phyloP scores from a whole-genome alignment of 2,329 filamentous ascomycete genomes.

The Aspergillus oerlinghausenensis region DNA sequence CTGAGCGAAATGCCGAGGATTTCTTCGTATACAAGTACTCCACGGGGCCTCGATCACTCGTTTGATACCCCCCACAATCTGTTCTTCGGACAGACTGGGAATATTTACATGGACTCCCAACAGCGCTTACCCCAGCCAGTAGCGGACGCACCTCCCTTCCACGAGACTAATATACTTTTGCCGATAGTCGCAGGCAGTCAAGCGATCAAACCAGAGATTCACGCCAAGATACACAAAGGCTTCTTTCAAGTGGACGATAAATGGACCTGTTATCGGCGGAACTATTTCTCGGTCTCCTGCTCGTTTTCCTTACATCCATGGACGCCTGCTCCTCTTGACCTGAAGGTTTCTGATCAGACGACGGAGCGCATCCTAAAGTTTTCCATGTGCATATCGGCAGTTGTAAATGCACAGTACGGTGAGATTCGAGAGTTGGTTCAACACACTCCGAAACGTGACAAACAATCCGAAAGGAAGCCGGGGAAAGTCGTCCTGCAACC shows the following conservation, averaged over 20 bases:
- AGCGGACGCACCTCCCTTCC: constrained; percentile 41
- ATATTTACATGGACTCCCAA: constrained; percentile 21
- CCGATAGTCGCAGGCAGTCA: constrained; percentile 32
- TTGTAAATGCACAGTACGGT: constrained; percentile 69
- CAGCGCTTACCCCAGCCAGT: constrained; percentile 26
- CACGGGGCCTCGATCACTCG: constrained; percentile 28
- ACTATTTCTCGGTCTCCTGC: constrained; percentile 84
- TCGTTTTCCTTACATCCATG: constrained; percentile 68
- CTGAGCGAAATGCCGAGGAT: constrained; percentile 32
- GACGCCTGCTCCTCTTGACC: constrained; percentile 53
- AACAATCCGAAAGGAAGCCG: constrained; percentile 73
- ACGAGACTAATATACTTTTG: constrained; percentile 35
- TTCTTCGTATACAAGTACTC: constrained; percentile 30
- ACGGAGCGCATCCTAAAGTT: constrained; percentile 64
- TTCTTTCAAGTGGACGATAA: constrained; percentile 77
- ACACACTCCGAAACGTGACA: constrained; percentile 87
- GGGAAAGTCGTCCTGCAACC: constrained; percentile 64
- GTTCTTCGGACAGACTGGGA: constrained; percentile 25
- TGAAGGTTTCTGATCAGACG: constrained; percentile 44
- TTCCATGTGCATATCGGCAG: constrained; percentile 78
- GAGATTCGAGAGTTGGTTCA: constrained; percentile 82
- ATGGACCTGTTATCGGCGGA: constrained; percentile 89
- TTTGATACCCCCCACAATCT: constrained; percentile 27
- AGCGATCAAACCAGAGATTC: constrained; percentile 66
- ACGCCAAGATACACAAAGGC: constrained; percentile 80